Percentiles rank a stretch among this genome's conserved stretches.
These are phyloP conservation scores for Tothia fuscella DNA, from an alignment of 2,329 filamentous ascomycete genomes.

Conservation along the genomic window DNA sequence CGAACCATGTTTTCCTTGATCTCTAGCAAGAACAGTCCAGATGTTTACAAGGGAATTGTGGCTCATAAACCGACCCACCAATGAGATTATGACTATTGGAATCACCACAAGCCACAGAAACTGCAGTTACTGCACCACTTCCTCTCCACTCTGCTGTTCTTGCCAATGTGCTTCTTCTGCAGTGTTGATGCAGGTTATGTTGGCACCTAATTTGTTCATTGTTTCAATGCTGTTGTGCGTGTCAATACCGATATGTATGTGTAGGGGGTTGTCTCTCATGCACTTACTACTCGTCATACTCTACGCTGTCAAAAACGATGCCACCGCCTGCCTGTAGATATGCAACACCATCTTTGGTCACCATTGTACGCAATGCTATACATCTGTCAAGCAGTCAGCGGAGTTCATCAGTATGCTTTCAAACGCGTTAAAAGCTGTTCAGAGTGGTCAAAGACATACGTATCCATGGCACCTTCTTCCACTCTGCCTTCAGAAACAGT, in stretches of 20 bases:
- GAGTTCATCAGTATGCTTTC: background rate
- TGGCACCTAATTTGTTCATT: constrained; percentile 74
- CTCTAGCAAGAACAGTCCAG: no score
- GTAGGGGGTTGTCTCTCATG: background rate
- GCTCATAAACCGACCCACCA: no score
- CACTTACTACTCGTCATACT: constrained; percentile 9
- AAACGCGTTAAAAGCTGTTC: background rate
- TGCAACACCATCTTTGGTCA: constrained; percentile 79
- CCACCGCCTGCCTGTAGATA: constrained; percentile 84
- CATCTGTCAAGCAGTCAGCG: constrained; percentile 32
- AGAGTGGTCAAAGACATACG: constrained; percentile 23
- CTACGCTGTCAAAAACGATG: constrained; percentile 70
- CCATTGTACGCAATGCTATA: constrained; percentile 79
- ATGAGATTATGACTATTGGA: no score
- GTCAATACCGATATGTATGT: background rate
- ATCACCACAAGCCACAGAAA: no score
- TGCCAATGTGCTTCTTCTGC: constrained; percentile 60
- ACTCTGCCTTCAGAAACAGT: constrained; percentile 51
- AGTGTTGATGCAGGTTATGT: constrained; percentile 75
- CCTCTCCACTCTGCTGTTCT: constrained; percentile 30
- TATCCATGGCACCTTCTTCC: constrained; percentile 82
- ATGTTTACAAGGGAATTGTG: no score
- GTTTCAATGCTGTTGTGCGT: constrained; percentile 52
- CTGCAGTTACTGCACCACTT: no score
- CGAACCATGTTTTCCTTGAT: no score